These are phyloP conservation scores for Lippia alba DNA, from an alignment of 305 asterid species.

Conservation along the genomic window DNA sequence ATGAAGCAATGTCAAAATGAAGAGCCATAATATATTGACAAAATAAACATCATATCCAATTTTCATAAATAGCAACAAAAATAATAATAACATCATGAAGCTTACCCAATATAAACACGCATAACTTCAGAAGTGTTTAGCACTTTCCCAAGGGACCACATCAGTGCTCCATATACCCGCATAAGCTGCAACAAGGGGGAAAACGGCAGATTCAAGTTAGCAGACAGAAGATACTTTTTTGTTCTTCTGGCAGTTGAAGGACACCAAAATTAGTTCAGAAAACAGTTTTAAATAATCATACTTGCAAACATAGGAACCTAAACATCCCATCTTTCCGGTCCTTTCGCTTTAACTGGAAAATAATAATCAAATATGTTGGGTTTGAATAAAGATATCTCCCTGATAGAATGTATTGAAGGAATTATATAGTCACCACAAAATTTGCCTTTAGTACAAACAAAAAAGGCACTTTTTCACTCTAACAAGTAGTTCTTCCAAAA, in stretches of 20 bases:
- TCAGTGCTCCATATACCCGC: constrained; percentile 98
- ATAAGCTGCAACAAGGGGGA: constrained; percentile 65
- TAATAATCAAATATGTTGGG: constrained; percentile 5
- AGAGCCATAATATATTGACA: no score
- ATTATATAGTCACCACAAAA: no score
- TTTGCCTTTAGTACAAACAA: no score
- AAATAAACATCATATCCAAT: neutral
- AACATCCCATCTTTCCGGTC: constrained; percentile 10
- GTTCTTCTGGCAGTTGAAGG: constrained; percentile 19
- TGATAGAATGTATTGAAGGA: no score
- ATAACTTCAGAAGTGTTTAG: constrained; percentile 91
- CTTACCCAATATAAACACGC: constrained; percentile 95
- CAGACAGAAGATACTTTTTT: neutral
- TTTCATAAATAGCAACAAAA: neutral
- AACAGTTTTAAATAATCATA: neutral
- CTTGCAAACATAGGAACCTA: neutral
- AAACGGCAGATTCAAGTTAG: constrained; percentile 30
- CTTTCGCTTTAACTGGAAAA: constrained; percentile 3
- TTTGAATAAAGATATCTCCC: neutral
- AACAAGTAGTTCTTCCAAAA: neutral
- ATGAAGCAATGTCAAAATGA: neutral
- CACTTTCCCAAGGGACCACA: constrained; percentile 99
- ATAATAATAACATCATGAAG: constrained; percentile 24
- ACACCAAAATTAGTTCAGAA: constrained; percentile 12
- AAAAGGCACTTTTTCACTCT: neutral